phyloP scores from a whole-genome alignment of 2,329 filamentous ascomycete species.

The Cryphonectria naterciae region DNA sequence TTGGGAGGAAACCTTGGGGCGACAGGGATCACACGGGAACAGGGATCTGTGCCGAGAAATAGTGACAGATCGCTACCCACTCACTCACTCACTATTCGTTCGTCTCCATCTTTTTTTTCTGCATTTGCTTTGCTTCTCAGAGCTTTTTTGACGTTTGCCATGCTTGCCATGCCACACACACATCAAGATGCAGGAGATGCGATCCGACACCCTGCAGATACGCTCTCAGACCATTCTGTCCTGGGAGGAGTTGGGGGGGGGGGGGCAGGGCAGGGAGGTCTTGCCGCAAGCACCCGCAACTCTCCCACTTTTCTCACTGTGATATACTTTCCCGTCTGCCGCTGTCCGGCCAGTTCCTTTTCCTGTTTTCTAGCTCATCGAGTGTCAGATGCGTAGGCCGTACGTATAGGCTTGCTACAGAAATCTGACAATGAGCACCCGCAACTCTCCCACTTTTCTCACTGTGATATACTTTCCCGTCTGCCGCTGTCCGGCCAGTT shows the following conservation, averaged over 20 bases:
- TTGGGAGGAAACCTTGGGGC: neutral
- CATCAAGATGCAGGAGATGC: neutral
- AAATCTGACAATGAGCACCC: neutral
- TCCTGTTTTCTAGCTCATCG: neutral
- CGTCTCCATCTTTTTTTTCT: neutral
- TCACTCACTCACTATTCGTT: neutral
- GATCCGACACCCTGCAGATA: neutral
- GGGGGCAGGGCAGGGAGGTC: neutral
- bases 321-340: neutral
- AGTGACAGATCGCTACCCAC: neutral
- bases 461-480: neutral
- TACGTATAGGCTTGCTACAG: neutral
- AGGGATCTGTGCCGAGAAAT: constrained; percentile 20
- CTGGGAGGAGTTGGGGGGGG: neutral
- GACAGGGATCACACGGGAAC: constrained; percentile 7
- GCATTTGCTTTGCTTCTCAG: neutral
- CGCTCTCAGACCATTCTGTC: neutral
- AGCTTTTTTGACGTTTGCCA: neutral
- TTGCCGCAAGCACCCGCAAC: neutral
- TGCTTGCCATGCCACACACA: neutral
- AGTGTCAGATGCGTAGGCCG: neutral
- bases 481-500: neutral
- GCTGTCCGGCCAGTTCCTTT: neutral
- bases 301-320: neutral
- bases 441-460: neutral